These are phyloP conservation scores for Penicillium waksmanii DNA, from an alignment of 495 filamentous ascomycete species.

Conservation along the genomic window DNA sequence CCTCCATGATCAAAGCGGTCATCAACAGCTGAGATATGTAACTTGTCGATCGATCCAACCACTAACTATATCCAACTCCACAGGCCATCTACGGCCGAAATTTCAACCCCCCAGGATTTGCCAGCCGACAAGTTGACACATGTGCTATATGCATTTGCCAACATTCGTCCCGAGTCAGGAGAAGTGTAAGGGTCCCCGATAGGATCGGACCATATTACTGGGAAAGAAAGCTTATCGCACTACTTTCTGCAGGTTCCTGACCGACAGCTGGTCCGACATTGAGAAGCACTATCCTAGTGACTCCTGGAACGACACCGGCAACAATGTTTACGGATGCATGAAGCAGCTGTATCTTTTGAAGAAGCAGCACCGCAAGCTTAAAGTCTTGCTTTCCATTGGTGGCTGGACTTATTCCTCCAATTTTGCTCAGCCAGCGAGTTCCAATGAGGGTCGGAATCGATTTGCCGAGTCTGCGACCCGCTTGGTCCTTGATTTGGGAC, in stretches of 20 bases:
- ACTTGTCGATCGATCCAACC: background rate
- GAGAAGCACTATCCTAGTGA: constrained; percentile 76
- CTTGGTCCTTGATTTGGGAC: constrained; percentile 68
- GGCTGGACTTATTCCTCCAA: constrained; percentile 95
- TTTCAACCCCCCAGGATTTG: constrained; percentile 84
- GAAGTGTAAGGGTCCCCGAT: constrained; percentile 62
- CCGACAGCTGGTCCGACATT: constrained; percentile 83
- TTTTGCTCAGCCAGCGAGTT: constrained; percentile 69
- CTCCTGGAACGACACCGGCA: constrained; percentile 50
- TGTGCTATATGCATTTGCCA: constrained; percentile 88
- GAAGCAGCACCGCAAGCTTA: constrained; percentile 83
- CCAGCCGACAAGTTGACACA: constrained; percentile 89
- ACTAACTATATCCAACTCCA: constrained; percentile 6
- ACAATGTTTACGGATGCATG: constrained; percentile 63
- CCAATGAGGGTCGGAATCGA: constrained; percentile 63
- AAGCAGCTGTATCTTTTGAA: constrained; percentile 96
- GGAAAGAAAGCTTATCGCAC: constrained; percentile 3
- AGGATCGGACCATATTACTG: background rate
- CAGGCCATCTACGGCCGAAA: constrained; percentile 86
- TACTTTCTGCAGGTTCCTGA: constrained; percentile 58
- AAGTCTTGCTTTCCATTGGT: constrained; percentile 90
- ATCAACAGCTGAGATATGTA: constrained; percentile 2
- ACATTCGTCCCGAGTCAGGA: constrained; percentile 72
- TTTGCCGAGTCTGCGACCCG: constrained; percentile 75
- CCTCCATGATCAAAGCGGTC: background rate